Base-by-base conservation (phyloP, 495 filamentous ascomycete genomes). In the Oleoguttula mirabilis region DNA sequence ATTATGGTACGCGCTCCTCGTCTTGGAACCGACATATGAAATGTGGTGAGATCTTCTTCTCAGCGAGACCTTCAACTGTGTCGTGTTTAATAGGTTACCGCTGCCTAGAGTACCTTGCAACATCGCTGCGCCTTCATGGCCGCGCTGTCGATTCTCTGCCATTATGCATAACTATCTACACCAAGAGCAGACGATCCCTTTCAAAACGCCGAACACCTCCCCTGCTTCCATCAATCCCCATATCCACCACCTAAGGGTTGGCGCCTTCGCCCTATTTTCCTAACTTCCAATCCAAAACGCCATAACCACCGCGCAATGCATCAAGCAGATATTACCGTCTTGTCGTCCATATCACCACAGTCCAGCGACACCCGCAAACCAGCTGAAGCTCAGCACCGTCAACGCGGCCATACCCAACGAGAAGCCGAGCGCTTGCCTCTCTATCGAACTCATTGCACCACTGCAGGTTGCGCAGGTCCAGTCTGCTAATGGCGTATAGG, bases 351-450 rank as follows among this genome's bases (percentile, higher is more conserved):
- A 31, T 55, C 67, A 71, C 49, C 79, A 69, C 36, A 79, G 61
- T 21, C 73, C 81, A 39, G 79, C 67, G 10, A 72, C 82, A 31
- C 72, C 71, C 32, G 84, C 78, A 51, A 94, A 95, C 82, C 85
- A 94, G 37, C 82, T 82, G 58, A 94, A 93, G 33, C 84, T 84
- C 21, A 82, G 48, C 10, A 94, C 64, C 6, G 87, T 94, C 33
- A 90, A 64, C 15, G 71, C 47, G 31, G 71, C 74, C 82, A 92
- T 92, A 37, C 75, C 72, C 33, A 88, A 41, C 39, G 81, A 70
- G 45, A 84, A 81, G 33, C 79, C 76, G 6, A 96, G 50, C 2
- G 78, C 79, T 43, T 77, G 69, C 30, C 65, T 64, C 32, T 88
- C 79, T 48, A 76, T 65, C 32, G 69, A 2, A 6, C 75, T 76